Evolutionary conservation across 2,329 filamentous ascomycete genomes (phyloP), one percentile per base, ranked within the genome.

Genomic region (Diaporthe citrichinensis): DNA sequence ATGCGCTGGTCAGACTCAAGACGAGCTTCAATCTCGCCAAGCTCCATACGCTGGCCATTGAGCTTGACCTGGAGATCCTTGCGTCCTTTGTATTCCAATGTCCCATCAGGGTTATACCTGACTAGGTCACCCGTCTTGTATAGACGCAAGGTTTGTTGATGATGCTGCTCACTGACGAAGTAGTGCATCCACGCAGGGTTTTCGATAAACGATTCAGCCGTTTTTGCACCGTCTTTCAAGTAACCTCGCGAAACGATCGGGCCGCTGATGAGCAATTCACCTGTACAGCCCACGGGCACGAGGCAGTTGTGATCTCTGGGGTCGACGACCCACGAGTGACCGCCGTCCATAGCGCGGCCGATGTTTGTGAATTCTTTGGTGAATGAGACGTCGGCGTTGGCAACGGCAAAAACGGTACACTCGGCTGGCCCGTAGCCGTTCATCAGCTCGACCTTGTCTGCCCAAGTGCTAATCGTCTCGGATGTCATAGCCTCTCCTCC

Each of bases 31-130:
- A 78, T 71, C 28, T 76, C 77, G 12, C 72, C 77, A 0, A 88
- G 82, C 81, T 88, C 91, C 73, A 90, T 83, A 69, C 89, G 81
- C 73, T 86, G 90, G 61, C 91, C 91, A n/a, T 85, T 84, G n/a
- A 91, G 81, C 78, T 91, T 92, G 51, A 91, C 84, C 79, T 91
- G 89, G 0, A 83, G 84, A 78, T 91, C 89, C 77, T 88, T 89
- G 44, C 90, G 83, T 39, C 88, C 88, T 57, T 88, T 78, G 71
- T 84, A 87, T 0, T 81, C 77, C 14, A 88, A 79, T 17, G 75
- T 77, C 3, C 85, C 85, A 67, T 87, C 81, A 0, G 77, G 78
- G 67, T 81, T 77, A 34, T 85, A 84, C 61, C 78, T 78, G 23
- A 79, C 85, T 8, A 86, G 81, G 76, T 87, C 85, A 46, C 85